phyloP scores from a whole-genome alignment of 805 yeast genomes.

The Pichia deserticola region DNA sequence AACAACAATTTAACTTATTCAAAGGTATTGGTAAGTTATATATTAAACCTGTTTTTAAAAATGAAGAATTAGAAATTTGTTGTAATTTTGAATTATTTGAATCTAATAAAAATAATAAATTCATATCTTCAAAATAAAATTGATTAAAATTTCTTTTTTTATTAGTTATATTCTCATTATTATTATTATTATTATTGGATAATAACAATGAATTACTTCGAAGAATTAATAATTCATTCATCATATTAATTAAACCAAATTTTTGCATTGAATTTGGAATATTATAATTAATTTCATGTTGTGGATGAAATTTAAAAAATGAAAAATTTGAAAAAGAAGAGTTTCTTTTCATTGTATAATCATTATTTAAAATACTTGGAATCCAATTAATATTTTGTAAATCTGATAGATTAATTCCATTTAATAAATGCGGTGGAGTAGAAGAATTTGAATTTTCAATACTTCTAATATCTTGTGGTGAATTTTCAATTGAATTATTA shows the following conservation, averaged over 20 bases:
- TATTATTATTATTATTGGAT: neutral
- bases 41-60: conserved; percentile 20
- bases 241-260: conserved; percentile 20
- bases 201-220: conserved; percentile 7
- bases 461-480: neutral
- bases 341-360: neutral
- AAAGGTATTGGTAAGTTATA: conserved; percentile 10
- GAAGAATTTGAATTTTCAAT: neutral
- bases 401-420: neutral
- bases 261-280: conserved; percentile 15
- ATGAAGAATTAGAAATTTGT: conserved; percentile 15
- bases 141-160: conserved; percentile 15
- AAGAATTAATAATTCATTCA: conserved; percentile 21
- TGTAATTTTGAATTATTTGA: neutral
- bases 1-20: conserved; percentile 9
- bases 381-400: too few species aligned
- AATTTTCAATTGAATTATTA: neutral
- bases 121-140: conserved; percentile 1
- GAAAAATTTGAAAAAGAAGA: conserved; percentile 11
- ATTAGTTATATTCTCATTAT: neutral
- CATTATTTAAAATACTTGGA: neutral
- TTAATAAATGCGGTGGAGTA: conserved; percentile 1
- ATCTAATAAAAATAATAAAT: neutral
- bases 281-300: conserved; percentile 16
- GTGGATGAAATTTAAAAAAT: conserved; percentile 22